Conservation (phyloP, 2,329 filamentous ascomycete genomes). For the Dissoconium aciculare region DNA sequence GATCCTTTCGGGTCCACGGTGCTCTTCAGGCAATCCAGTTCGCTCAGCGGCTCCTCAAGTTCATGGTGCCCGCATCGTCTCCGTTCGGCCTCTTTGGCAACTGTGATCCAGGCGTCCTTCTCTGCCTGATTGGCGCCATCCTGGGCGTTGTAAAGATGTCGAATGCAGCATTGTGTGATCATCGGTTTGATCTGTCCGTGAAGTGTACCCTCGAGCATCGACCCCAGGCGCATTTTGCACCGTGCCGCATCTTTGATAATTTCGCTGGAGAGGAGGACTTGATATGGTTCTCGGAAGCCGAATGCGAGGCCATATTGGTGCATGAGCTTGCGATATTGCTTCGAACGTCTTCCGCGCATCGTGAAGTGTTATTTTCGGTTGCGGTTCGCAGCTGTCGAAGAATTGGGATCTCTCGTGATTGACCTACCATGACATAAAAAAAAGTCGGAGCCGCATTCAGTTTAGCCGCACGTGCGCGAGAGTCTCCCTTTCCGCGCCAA, state of each 20-base stretch:
- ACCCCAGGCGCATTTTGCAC: conserved; percentile 80
- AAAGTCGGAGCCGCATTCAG: too few relatives aligned
- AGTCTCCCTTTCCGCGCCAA: too few relatives aligned
- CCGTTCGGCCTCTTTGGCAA: conserved; percentile 61
- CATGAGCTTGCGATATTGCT: conserved; percentile 83
- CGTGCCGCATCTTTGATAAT: conserved; percentile 67
- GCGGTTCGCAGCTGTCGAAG: too few relatives aligned
- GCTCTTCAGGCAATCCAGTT: conserved; percentile 53
- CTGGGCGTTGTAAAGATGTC: conserved; percentile 51
- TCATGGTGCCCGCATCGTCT: conserved; percentile 66
- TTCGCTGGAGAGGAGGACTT: conserved; percentile 75
- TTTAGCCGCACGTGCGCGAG: too few relatives aligned
- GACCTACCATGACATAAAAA: too few relatives aligned
- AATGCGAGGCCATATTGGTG: conserved; percentile 77
- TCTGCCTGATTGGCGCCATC: conserved; percentile 14
- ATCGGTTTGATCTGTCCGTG: conserved; percentile 77
- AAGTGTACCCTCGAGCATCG: conserved; percentile 63
- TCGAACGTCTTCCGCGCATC: conserved; percentile 54
- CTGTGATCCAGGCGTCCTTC: conserved; percentile 49
- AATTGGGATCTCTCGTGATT: too few relatives aligned
- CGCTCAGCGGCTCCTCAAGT: conserved; percentile 53
- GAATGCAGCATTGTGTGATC: conserved; percentile 70
- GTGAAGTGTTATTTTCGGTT: too few relatives aligned
- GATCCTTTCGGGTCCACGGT: conserved; percentile 67
- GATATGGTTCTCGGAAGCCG: conserved; percentile 86